phyloP scores from a whole-genome alignment of 768 basidiomycete species.

The Lactarius quietus region DNA sequence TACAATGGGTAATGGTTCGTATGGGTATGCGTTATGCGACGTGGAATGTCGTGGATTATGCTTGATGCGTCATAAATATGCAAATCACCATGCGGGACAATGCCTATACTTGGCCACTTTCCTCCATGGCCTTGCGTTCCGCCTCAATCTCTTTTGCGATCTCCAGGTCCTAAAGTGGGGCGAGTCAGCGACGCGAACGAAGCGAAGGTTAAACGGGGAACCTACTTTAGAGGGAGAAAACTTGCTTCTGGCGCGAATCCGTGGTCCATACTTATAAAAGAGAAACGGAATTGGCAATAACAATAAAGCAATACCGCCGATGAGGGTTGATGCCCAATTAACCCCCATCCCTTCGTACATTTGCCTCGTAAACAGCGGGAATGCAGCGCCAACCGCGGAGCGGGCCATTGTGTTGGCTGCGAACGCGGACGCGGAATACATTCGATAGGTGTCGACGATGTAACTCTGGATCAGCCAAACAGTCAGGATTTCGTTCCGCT shows the following conservation, averaged over 20 bases:
- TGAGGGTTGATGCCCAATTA: constrained; percentile 19
- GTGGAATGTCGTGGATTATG: neutral
- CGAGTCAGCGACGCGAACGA: neutral
- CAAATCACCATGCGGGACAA: neutral
- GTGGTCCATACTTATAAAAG: constrained; percentile 15
- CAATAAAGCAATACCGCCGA: neutral
- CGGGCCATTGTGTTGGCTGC: constrained; percentile 16
- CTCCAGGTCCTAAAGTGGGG: neutral
- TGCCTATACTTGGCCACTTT: neutral
- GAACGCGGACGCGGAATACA: constrained; percentile 18
- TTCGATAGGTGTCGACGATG: constrained; percentile 18
- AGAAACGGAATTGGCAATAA: constrained; percentile 14
- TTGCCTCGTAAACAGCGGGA: constrained; percentile 15
- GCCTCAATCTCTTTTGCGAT: neutral
- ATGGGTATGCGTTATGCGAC: neutral
- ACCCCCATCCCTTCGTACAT: constrained; percentile 16
- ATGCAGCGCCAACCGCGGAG: constrained; percentile 5
- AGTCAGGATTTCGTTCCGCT: neutral
- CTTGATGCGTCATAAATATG: neutral
- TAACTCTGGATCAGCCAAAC: constrained; percentile 8
- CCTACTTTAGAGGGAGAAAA: constrained; percentile 17
- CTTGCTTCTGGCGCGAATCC: constrained; percentile 9
- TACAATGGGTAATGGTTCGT: neutral
- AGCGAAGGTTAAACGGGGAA: neutral
- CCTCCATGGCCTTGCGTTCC: neutral